Percentiles rank a stretch among this genome's conserved stretches.
Evolutionary conservation across 768 basidiomycete species (phyloP).

Genomic region (Asterophora lycoperdoides): DNA sequence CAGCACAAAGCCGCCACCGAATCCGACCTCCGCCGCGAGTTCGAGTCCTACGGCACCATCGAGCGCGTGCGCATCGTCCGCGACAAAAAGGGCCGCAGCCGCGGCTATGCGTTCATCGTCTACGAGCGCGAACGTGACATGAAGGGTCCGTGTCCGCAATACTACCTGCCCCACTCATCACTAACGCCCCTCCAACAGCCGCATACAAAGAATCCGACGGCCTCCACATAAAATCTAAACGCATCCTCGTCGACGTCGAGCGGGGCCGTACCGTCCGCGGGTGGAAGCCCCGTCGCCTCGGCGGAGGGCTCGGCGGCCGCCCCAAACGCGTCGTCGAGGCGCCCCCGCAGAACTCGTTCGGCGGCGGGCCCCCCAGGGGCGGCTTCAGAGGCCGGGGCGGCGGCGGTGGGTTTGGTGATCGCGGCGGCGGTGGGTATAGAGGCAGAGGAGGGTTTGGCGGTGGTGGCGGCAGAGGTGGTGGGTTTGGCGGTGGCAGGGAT

Average conservation of each 20-base stretch:
- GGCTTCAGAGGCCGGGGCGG: no score
- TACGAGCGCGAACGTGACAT: conserved; percentile 98
- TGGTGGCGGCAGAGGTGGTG: conserved; percentile 24
- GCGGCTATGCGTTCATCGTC: conserved; percentile 95
- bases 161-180: background rate
- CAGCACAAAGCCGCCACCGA: conserved; percentile 93
- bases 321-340: conserved; percentile 70
- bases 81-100: conserved; percentile 81
- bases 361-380: conserved; percentile 17
- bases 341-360: conserved; percentile 28
- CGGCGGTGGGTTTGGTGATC: conserved; percentile 33
- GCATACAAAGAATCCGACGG: conserved; percentile 99
- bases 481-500: conserved; percentile 35
- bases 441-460: conserved; percentile 43
- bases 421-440: conserved; percentile 35
- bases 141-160: conserved; percentile 64
- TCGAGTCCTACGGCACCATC: conserved; percentile 92
- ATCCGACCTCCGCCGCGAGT: conserved; percentile 88
- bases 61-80: conserved; percentile 92
- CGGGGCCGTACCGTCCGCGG: conserved; percentile 96
- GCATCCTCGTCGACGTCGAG: conserved; percentile 96
- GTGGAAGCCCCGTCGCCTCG: conserved; percentile 95
- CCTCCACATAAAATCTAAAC: conserved; percentile 91
- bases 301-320: conserved; percentile 98
- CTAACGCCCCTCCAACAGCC: conserved; percentile 37